These are phyloP conservation scores for Amylostereum areolatum DNA, from an alignment of 1,284 basidiomycete species.

Conservation along the genomic window DNA sequence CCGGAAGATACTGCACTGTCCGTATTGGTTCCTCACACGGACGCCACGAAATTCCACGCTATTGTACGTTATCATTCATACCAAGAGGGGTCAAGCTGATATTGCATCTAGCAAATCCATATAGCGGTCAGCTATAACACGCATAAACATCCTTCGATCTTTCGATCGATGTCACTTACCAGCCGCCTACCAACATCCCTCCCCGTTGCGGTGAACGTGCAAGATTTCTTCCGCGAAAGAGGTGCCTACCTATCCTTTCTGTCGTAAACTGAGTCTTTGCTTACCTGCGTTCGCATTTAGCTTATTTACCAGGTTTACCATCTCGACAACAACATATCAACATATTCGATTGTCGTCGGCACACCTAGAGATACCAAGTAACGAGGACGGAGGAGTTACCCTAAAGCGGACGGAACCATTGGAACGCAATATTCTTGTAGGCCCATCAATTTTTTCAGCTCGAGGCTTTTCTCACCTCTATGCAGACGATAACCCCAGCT, in stretches of 20 bases:
- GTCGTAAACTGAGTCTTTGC: not conserved
- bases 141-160: constrained; percentile 40
- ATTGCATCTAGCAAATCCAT: constrained; percentile 48
- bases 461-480: constrained; percentile 1
- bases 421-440: constrained; percentile 24
- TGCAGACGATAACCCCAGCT: constrained; percentile 61
- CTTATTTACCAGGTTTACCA: constrained; percentile 74
- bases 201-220: constrained; percentile 79
- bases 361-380: constrained; percentile 36
- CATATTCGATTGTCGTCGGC: constrained; percentile 63
- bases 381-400: constrained; percentile 39
- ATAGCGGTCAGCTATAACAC: constrained; percentile 61
- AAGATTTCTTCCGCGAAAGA: constrained; percentile 76
- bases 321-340: constrained; percentile 68
- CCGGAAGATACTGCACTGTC: constrained; percentile 35
- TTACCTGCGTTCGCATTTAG: constrained; percentile 29
- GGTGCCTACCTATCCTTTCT: constrained; percentile 9
- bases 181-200: constrained; percentile 55
- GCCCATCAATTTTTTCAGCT: constrained; percentile 1
- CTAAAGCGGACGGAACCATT: constrained; percentile 41
- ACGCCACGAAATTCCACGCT: constrained; percentile 46
- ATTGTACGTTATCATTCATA: constrained; percentile 36
- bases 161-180: constrained; percentile 45
- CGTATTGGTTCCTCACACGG: constrained; percentile 58
- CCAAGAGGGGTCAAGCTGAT: not conserved